Evolutionary conservation across 2,329 filamentous ascomycete species (phyloP), one percentile per base, ranked within the genome.

Genomic region (Ramularia collo-cygni): DNA sequence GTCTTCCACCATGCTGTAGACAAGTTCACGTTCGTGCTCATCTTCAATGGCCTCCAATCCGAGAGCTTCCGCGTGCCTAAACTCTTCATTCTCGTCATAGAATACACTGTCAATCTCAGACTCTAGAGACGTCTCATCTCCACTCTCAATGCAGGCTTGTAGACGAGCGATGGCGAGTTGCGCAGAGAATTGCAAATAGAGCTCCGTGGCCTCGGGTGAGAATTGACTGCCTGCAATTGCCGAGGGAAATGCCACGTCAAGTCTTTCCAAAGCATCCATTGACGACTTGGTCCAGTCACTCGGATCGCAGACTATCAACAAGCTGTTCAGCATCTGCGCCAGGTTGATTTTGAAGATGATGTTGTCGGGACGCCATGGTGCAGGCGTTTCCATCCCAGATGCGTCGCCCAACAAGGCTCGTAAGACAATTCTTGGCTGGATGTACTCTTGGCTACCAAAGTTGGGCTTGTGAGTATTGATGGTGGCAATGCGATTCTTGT

Each of bases 331-430:
- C 46, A 72, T 60, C 1, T 61, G 47, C 1, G 66, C 54, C 7
- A 72, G 47, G 43, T 74, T 74, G 28, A 66, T 60, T 33, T 64
- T 59, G 46, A 67, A 66, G 7, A 74, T 36, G 17, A 72, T 43
- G 15, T 61, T 50, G 43, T 71, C 64, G 1, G 68, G 53, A 34
- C 60, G 53, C 59, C 59, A 62, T 8, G 49, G 38, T 1, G 58
- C 63, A 19, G 48, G 34, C 7, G 54, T 52, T 6, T 47, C 41
- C 3, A 50, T 40, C 16, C 16, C 16, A 4, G 31, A 33, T 2
- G 17, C 15, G 4, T 42, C 37, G 3, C 59, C 61, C 16, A 70
- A 56, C 2, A 71, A 50, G 0, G 60, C 58, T 4, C 61, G 59
- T 18, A 68, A 55, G 10, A 69, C 57, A 7, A 60, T 59, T 19